Evolutionary conservation across 2,329 filamentous ascomycete genomes (phyloP), one percentile per base, ranked within the genome.

Genomic region (Pleurostoma richardsiae): DNA sequence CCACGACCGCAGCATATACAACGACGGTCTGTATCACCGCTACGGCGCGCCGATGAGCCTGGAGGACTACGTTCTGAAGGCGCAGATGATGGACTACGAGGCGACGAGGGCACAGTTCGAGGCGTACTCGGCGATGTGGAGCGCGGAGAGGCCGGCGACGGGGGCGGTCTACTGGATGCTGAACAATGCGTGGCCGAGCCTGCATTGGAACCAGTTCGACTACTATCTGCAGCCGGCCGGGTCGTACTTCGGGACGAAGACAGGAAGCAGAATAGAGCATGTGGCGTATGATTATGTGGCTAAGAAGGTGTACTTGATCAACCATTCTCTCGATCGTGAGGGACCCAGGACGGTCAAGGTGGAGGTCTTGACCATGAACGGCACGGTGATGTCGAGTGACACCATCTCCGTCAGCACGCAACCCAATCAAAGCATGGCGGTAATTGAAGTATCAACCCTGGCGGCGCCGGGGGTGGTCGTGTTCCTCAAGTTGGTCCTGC

Each of bases 91-190:
- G 63, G 82, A 85, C 56, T 85, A 83, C 53, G 82, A 86, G 60
- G 80, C 80, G 2, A 83, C 77, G 1, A 68, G 80, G 3, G 68
- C 79, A 0, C 67, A 83, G 52, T 81, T 79, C 46, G 82, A 85
- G 56, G 79, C 65, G 0, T 84, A 75, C 54, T 66, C 72, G 0
- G 65, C 73, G 3, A 64, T 69, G 1, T 82, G 79, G 71, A 76
- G 58, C 49, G 68, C 67, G 1, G 58, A 64, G 1, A 65, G 74
- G 3, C 76, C 79, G 0, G 79, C 80, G 0, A 84, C 80, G 0
- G 82, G 82, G 0, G 42, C 79, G 42, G 75, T 85, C 11, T 85
- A 85, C 63, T 85, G 82, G 82, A 85, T 85, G 81, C 59, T 85
- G 45, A 83, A 83, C 52, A 75, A 75, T 41, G 82, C 81, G 1